Conservation (phyloP, 257 asterid genomes). For the Solanum clarkiae region DNA sequence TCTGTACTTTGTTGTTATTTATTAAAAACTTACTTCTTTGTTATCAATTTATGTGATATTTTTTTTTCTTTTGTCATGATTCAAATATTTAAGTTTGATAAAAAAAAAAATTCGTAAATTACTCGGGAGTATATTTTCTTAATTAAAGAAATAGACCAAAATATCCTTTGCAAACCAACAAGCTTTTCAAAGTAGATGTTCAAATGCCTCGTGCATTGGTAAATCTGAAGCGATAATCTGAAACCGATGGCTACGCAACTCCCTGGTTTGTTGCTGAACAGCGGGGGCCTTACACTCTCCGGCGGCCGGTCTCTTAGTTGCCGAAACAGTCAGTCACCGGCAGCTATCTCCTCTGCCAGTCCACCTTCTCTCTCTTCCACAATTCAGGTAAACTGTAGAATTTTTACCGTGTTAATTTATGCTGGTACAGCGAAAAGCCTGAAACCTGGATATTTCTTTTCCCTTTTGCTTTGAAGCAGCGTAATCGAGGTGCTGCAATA, state of each 20-base stretch:
- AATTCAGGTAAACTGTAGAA: conserved; percentile 30
- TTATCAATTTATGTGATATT: no score
- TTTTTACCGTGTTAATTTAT: background rate
- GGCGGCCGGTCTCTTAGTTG: conserved; percentile 9
- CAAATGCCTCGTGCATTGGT: background rate
- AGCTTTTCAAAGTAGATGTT: background rate
- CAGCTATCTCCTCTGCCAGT: conserved; percentile 23
- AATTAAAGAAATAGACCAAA: background rate
- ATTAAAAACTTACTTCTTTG: no score
- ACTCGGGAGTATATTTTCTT: no score
- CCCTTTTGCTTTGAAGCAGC: background rate
- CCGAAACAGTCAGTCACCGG: conserved; percentile 16
- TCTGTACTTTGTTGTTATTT: no score
- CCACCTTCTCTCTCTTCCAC: conserved; percentile 43
- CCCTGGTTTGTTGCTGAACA: conserved; percentile 36
- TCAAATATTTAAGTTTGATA: no score
- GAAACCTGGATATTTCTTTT: background rate
- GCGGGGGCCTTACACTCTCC: conserved; percentile 20
- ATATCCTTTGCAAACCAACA: background rate
- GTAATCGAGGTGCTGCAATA: background rate
- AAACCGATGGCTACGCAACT: conserved; percentile 38
- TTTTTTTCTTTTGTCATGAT: no score
- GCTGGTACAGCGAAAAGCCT: background rate
- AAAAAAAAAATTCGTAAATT: no score
- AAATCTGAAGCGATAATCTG: background rate